Evolutionary conservation across 1,284 basidiomycete genomes (phyloP).

Genomic region (Volvariella surrecta): DNA sequence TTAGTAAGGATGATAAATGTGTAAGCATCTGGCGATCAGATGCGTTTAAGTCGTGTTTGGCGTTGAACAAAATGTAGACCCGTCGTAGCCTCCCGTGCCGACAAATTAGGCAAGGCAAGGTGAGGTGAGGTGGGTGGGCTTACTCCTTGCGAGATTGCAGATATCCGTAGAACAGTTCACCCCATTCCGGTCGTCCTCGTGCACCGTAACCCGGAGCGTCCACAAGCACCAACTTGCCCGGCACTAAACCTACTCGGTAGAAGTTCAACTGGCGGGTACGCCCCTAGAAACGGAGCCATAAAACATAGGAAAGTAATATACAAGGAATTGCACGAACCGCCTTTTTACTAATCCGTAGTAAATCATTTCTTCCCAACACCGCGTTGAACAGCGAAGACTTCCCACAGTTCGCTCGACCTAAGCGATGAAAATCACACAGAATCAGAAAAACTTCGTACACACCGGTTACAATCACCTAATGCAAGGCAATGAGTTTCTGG

Average conservation of each 20-base stretch:
- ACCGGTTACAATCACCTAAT: conserved; percentile 45
- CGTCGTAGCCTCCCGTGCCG: conserved; percentile 43
- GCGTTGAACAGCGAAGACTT: conserved; percentile 69
- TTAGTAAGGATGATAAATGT: conserved; percentile 33
- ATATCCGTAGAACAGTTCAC: conserved; percentile 56
- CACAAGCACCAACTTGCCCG: conserved; percentile 55
- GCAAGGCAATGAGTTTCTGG: conserved; percentile 5
- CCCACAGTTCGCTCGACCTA: conserved; percentile 59
- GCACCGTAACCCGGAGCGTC: conserved; percentile 73
- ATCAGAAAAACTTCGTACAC: not conserved
- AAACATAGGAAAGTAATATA: not conserved
- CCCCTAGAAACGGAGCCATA: conserved; percentile 36
- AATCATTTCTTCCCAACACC: conserved; percentile 44
- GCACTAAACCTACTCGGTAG: conserved; percentile 48
- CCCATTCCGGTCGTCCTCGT: conserved; percentile 70
- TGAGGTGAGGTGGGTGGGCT: conserved; percentile 15
- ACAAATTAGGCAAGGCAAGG: conserved; percentile 2
- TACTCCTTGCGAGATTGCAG: conserved; percentile 50
- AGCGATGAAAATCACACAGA: not conserved
- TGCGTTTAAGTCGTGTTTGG: conserved; percentile 48
- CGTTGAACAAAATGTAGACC: conserved; percentile 63
- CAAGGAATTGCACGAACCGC: conserved; percentile 35
- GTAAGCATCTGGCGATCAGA: conserved; percentile 54
- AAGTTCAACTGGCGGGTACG: conserved; percentile 64
- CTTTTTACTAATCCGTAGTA: conserved; percentile 58